A percentile compares a stretch with the other conserved stretches of the same genome.
Conservation (phyloP, 176 grass and related monocot species). For the Ensete ventricosum region DNA sequence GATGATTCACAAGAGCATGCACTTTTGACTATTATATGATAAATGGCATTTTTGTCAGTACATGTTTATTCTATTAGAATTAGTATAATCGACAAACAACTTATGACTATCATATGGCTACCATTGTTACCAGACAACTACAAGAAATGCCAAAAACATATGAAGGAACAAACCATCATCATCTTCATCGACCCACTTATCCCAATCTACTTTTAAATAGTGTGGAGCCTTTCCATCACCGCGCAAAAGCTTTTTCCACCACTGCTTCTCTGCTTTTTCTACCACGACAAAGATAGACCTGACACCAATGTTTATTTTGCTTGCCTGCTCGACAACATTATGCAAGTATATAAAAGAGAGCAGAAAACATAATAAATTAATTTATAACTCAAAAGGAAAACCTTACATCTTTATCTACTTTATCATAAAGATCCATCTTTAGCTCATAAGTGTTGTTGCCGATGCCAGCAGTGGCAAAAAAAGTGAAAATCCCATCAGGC, state of each 20-base stretch:
- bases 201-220: conserved; percentile 94
- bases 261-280: conserved; percentile 64
- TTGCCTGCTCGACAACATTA: conserved; percentile 32
- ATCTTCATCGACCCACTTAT: conserved; percentile 98
- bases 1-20: too few relatives aligned
- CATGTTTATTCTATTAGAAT: too few relatives aligned
- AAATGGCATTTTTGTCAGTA: neutral
- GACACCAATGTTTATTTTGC: conserved; percentile 69
- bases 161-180: conserved; percentile 31
- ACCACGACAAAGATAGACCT: conserved; percentile 68
- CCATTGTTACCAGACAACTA: too few relatives aligned
- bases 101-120: conserved; percentile 26
- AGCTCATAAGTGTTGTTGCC: conserved; percentile 52
- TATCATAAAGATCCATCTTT: conserved; percentile 70
- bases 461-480: conserved; percentile 69
- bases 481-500: conserved; percentile 76
- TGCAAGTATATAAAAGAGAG: neutral
- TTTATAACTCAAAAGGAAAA: neutral
- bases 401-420: conserved; percentile 76
- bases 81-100: neutral
- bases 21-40: neutral
- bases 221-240: conserved; percentile 53
- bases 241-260: conserved; percentile 82
- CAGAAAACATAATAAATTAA: neutral
- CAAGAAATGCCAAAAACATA: too few relatives aligned